Evolutionary conservation across 1,284 basidiomycete genomes (phyloP).

Genomic region (Kwoniella shivajii): DNA sequence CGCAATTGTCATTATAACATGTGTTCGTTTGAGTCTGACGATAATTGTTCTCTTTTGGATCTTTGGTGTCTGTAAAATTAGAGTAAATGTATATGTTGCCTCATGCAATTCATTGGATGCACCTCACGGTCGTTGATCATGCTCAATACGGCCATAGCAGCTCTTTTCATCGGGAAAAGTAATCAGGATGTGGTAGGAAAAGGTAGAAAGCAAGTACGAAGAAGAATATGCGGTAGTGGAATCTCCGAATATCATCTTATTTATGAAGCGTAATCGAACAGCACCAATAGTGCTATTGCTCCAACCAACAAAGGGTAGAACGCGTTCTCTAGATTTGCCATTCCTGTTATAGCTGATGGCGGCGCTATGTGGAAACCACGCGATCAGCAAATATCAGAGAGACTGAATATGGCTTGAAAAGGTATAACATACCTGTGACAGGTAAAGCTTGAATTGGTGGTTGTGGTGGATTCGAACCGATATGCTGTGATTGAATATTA

Average conservation of each 20-base stretch:
- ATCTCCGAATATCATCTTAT: not conserved
- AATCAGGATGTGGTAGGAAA: too few relatives aligned
- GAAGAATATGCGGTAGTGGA: not conserved
- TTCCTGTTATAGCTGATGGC: conserved; percentile 19
- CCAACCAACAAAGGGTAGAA: conserved; percentile 49
- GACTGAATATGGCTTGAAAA: not conserved
- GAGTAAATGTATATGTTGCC: too few relatives aligned
- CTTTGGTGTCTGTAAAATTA: too few relatives aligned
- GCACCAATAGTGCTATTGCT: conserved; percentile 45
- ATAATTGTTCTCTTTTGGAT: too few relatives aligned
- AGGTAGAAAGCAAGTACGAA: too few relatives aligned
- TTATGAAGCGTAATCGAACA: conserved; percentile 48
- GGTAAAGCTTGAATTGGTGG: conserved; percentile 2
- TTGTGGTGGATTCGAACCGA: conserved; percentile 1
- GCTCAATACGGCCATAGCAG: too few relatives aligned
- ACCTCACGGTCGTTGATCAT: too few relatives aligned
- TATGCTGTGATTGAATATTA: conserved; percentile 5
- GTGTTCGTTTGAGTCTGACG: too few relatives aligned
- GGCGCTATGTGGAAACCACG: not conserved
- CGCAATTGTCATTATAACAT: too few relatives aligned
- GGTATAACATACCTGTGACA: not conserved
- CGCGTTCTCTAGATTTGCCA: conserved; percentile 43
- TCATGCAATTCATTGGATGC: too few relatives aligned
- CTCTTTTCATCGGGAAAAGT: too few relatives aligned
- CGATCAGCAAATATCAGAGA: not conserved